A percentile compares a stretch with the other conserved stretches of the same genome.
Evolutionary conservation across 129 eudicot genomes (phyloP).

Genomic region (Solidago caesia): DNA sequence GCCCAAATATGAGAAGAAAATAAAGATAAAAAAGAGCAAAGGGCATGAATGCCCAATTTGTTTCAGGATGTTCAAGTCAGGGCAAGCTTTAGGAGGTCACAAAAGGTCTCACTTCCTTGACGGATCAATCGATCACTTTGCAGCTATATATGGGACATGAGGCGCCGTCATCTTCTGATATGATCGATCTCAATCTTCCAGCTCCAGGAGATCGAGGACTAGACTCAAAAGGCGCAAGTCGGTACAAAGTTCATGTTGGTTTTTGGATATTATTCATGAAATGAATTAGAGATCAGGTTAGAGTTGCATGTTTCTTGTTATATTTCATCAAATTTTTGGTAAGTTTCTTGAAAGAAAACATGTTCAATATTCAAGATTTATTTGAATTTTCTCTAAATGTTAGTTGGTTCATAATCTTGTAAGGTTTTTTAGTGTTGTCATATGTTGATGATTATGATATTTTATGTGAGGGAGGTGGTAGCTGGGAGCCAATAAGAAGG

Average conservation of each 20-base stretch:
- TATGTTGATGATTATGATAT: constrained; percentile 8
- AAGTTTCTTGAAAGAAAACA: constrained; percentile 21
- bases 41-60: constrained; percentile 84
- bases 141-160: constrained; percentile 27
- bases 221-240: constrained; percentile 7
- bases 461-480: not conserved
- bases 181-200: constrained; percentile 76
- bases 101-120: constrained; percentile 78
- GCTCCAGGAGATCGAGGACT: constrained; percentile 66
- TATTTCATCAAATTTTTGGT: constrained; percentile 23
- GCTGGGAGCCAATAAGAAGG: constrained; percentile 3
- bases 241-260: constrained; percentile 19
- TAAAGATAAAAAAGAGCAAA: constrained; percentile 57
- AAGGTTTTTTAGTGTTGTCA: constrained; percentile 14
- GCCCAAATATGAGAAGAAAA: constrained; percentile 34
- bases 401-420: constrained; percentile 10
- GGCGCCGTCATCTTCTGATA: constrained; percentile 33
- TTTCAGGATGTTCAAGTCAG: constrained; percentile 64
- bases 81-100: constrained; percentile 97
- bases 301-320: constrained; percentile 24
- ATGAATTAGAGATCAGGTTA: constrained; percentile 18
- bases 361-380: constrained; percentile 23
- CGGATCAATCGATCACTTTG: constrained; percentile 34
- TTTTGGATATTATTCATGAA: constrained; percentile 15
- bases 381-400: constrained; percentile 1